Percentiles rank a stretch among this genome's conserved stretches.
Evolutionary conservation across 2,329 filamentous ascomycete species (phyloP).

Genomic region (Trichoderma guizhouense): DNA sequence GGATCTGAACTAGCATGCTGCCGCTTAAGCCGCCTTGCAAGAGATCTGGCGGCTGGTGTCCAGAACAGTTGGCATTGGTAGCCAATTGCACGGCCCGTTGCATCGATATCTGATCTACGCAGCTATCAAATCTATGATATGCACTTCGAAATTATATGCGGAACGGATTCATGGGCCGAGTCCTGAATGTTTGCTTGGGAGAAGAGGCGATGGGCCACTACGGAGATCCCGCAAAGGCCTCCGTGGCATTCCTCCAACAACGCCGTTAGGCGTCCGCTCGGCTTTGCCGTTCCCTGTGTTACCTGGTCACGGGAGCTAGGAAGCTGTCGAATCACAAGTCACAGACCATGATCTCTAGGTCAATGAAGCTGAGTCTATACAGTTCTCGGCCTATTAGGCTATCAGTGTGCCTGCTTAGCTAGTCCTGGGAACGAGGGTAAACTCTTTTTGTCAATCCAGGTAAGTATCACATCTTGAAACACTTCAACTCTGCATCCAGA

Average conservation of each 20-base stretch:
- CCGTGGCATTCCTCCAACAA: not conserved
- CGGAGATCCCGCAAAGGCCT: not conserved
- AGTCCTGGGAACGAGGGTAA: not conserved
- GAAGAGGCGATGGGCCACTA: not conserved
- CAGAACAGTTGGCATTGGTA: not conserved
- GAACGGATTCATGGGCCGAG: not conserved
- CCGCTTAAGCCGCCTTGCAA: constrained; percentile 4
- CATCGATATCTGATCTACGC: not conserved
- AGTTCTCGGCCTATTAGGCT: not conserved
- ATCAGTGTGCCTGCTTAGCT: not conserved
- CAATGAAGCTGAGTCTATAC: not conserved
- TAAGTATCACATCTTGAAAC: not conserved
- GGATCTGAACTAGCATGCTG: constrained; percentile 10
- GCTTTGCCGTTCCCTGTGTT: not conserved
- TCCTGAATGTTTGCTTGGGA: not conserved
- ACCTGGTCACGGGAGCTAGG: constrained; percentile 7
- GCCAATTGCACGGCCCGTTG: not conserved
- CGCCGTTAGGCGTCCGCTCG: not conserved
- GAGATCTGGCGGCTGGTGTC: not conserved
- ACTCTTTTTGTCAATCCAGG: not conserved
- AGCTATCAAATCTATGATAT: not conserved
- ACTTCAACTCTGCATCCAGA: not conserved
- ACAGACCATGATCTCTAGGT: not conserved
- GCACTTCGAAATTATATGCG: not conserved
- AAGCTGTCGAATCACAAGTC: not conserved